Percentiles rank a stretch among this genome's conserved stretches.
Conservation (phyloP, 2,329 filamentous ascomycete genomes). For the Purpureocillium lavendulum region DNA sequence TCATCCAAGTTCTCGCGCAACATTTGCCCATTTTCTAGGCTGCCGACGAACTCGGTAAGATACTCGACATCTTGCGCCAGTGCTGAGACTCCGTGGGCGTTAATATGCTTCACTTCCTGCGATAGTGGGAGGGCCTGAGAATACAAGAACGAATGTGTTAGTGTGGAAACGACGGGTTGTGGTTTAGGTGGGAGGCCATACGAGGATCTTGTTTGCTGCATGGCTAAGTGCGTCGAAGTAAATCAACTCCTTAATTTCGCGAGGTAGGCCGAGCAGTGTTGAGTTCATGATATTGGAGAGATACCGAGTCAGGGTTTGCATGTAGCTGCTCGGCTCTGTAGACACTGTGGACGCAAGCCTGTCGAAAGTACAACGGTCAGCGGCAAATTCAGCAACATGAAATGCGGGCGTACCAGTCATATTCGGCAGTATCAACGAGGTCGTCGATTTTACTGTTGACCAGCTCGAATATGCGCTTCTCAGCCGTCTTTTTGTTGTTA, state of each 20-base stretch:
- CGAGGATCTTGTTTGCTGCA: conserved; percentile 76
- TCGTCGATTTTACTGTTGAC: conserved; percentile 99
- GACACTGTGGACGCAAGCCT: conserved; percentile 50
- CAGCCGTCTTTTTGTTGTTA: conserved; percentile 87
- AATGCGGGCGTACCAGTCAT: conserved; percentile 60
- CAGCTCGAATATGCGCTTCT: conserved; percentile 96
- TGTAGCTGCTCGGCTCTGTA: conserved; percentile 79
- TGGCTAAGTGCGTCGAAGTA: conserved; percentile 95
- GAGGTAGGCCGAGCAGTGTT: conserved; percentile 83
- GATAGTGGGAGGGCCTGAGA: conserved; percentile 65
- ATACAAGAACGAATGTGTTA: conserved; percentile 9
- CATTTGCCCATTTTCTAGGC: conserved; percentile 76
- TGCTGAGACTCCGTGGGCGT: conserved; percentile 72
- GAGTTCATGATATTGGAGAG: conserved; percentile 95
- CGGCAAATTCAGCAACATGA: neutral
- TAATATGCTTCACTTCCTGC: conserved; percentile 74
- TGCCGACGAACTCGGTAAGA: conserved; percentile 77
- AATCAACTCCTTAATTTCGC: conserved; percentile 94
- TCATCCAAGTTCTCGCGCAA: conserved; percentile 85
- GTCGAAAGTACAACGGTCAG: neutral
- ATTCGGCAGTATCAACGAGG: conserved; percentile 92
- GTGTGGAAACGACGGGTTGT: neutral
- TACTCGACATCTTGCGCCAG: conserved; percentile 78
- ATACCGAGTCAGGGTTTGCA: conserved; percentile 89
- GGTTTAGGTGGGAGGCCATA: conserved; percentile 17